A percentile compares a stretch with the other conserved stretches of the same genome.
Evolutionary conservation across 2,329 filamentous ascomycete genomes (phyloP).

Genomic region (Colletotrichum spinosum): DNA sequence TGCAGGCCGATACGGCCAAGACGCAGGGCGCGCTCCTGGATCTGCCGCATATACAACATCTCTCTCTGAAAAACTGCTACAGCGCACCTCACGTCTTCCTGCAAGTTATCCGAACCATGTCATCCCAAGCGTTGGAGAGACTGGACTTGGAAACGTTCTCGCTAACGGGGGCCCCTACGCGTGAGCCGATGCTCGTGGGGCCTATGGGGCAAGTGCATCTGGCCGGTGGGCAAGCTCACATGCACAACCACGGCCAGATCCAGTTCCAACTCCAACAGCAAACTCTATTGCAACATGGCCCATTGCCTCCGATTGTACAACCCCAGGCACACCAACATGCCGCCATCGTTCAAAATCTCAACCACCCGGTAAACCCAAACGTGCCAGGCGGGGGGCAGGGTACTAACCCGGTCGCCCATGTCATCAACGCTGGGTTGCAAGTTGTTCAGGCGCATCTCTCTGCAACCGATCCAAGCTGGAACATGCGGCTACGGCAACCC

Average conservation of each 20-base stretch:
- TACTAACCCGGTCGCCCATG: too few relatives aligned
- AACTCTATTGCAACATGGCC: too few relatives aligned
- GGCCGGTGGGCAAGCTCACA: not conserved
- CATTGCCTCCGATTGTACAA: too few relatives aligned
- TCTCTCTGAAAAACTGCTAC: conserved; percentile 79
- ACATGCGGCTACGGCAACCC: conserved; percentile 39
- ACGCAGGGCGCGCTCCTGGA: conserved; percentile 54
- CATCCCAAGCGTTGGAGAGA: conserved; percentile 58
- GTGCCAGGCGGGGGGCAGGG: too few relatives aligned
- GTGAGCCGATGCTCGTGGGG: conserved; percentile 4
- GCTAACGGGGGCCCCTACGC: conserved; percentile 61
- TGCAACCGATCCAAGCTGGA: conserved; percentile 10
- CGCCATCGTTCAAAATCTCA: not conserved
- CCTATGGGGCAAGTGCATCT: conserved; percentile 37
- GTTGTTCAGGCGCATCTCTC: conserved; percentile 5
- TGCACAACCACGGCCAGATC: too few relatives aligned
- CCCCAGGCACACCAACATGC: too few relatives aligned
- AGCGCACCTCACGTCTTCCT: conserved; percentile 68
- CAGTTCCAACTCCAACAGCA: too few relatives aligned
- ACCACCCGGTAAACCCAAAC: not conserved
- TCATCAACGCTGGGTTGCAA: not conserved
- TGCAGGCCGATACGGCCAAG: conserved; percentile 44
- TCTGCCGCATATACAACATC: conserved; percentile 67
- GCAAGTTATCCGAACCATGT: conserved; percentile 62
- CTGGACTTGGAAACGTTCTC: conserved; percentile 74